Base-by-base conservation (phyloP, 2,329 filamentous ascomycete genomes). In the Microdochium paspali region DNA sequence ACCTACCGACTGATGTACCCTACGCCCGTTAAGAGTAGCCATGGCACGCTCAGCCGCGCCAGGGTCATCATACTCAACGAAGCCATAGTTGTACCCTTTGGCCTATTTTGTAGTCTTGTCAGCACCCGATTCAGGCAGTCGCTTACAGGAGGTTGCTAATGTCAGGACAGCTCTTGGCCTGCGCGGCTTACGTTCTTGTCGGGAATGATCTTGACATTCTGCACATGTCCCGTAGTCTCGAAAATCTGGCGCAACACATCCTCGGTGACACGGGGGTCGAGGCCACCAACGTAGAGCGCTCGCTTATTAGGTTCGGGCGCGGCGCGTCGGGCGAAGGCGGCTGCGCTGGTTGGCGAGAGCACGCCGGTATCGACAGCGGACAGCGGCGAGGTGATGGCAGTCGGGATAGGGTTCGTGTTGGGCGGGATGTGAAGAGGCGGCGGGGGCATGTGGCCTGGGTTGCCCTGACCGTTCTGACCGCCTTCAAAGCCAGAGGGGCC, bases 101-200 rank as follows among this genome's bases (percentile, higher is more conserved):
- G 85, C 86, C 81, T 95, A 56, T 76, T 65, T 63, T 69, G 58
- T 44, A 28, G 47, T n/a, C 15, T n/a, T n/a, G 50, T 51, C 44
- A 54, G 52, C 44, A 47, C 48, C 32, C 35, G 20, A n/a, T n/a
- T n/a, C n/a, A n/a, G n/a, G n/a, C n/a, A n/a, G n/a, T n/a, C n/a
- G n/a, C n/a, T n/a, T n/a, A n/a, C n/a, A n/a, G n/a, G n/a, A n/a
- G n/a, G n/a, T n/a, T n/a, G n/a, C n/a, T n/a, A n/a, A n/a, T n/a
- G n/a, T n/a, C n/a, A n/a, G n/a, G n/a, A n/a, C n/a, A n/a, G n/a
- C n/a, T n/a, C n/a, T n/a, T n/a, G n/a, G n/a, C n/a, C n/a, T n/a
- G n/a, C n/a, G n/a, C n/a, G n/a, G n/a, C 89, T 79, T 73, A 95
- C 90, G 70, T 96, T 98, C 79, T 98, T 98, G 76, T 98, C 93